Evolutionary conservation across 495 filamentous ascomycete genomes (phyloP).

Genomic region (Neohortaea acidophila): DNA sequence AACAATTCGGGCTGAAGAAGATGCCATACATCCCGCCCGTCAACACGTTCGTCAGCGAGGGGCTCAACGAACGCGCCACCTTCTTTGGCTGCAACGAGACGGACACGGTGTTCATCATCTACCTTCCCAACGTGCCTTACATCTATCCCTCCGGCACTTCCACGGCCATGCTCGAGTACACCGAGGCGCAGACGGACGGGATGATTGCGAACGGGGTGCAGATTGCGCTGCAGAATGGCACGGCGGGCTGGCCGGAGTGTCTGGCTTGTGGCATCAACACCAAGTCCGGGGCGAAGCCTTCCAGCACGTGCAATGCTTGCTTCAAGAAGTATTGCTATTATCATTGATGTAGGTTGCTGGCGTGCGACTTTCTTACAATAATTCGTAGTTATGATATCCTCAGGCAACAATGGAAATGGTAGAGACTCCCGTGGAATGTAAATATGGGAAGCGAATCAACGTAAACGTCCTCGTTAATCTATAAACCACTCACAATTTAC

Average conservation of each 20-base stretch:
- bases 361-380: no score
- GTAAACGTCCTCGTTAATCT: no score
- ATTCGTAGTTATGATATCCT: no score
- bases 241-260: slow-evolving; percentile 25
- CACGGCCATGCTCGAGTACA: slow-evolving; percentile 28
- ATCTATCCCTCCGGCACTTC: slow-evolving; percentile 23
- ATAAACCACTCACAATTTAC: slow-evolving; percentile 43
- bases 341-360: no score
- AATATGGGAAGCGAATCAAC: no score
- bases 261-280: slow-evolving; percentile 32
- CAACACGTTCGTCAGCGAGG: slow-evolving; percentile 24
- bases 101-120: slow-evolving; percentile 27
- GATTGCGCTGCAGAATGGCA: slow-evolving; percentile 25
- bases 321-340: slow-evolving; percentile 29
- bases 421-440: no score
- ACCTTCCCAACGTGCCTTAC: slow-evolving; percentile 31
- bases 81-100: slow-evolving; percentile 34
- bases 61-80: slow-evolving; percentile 28
- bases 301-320: slow-evolving; percentile 25
- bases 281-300: slow-evolving; percentile 22
- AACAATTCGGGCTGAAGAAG: slow-evolving; percentile 20
- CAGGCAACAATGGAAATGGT: no score
- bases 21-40: slow-evolving; percentile 32
- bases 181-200: slow-evolving; percentile 23
- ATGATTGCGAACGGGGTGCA: slow-evolving; percentile 31